Evolutionary conservation across 2,329 filamentous ascomycete species (phyloP), one percentile per base, ranked within the genome.

Genomic region (Alternaria viburni): DNA sequence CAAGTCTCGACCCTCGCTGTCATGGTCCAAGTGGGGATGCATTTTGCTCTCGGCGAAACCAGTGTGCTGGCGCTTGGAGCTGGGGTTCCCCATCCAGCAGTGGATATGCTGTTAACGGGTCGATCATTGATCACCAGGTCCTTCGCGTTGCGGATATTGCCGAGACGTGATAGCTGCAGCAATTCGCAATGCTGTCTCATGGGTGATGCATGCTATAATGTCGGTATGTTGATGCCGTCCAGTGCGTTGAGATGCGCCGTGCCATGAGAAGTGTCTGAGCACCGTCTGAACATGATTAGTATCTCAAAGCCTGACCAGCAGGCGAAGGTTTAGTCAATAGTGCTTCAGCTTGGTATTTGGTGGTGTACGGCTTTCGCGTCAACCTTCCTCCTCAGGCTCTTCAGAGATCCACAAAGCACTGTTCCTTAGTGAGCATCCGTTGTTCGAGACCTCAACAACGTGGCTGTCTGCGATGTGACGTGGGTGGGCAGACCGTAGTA

Each of bases 91-190:
- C 56, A 52, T 64, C 49, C 44, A 41, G 26, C 19, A 49, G 64
- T 66, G 67, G 63, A 59, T 44, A 51, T 67, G 54, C 61, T 62
- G 58, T 50, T 55, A 65, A 64, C 65, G 69, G 69, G 65, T 64
- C 55, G 65, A 69, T 70, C 66, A 69, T 68, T 68, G 64, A 65
- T 70, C 62, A 57, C 64, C 68, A 59, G 25, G 43, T 46, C 59
- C 60, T 49, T 65, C 47, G 59, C 46, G 15, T 55, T 62, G 23
- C 51, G 50, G 58, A 58, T 30, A 47, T 25, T 51, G 44, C 54
- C 28, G 36, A 56, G 21, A 47, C 21, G 19, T 13, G 13, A 45
- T 23, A 12, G 8, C 26, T 46, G 25, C 21, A 32, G 13, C 21
- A 23, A 41, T 47, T 56, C 10, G 43, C 25, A 26, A 47, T 56